Conservation (phyloP, 208 protist genomes). For the Trichomonas tenax region DNA sequence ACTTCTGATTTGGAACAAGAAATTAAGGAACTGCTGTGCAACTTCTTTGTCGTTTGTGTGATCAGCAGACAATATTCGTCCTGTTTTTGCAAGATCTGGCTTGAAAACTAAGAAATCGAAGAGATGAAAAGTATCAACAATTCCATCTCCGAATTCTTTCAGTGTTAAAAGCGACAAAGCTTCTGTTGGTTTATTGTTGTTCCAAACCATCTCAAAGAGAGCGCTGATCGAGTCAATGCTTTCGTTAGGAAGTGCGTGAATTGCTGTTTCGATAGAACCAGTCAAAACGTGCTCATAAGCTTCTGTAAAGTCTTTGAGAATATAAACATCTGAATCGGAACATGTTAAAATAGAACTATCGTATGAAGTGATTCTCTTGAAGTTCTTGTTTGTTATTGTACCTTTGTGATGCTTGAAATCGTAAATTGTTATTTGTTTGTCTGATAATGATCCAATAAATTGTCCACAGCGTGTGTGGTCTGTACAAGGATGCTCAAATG, state of each 20-base stretch:
- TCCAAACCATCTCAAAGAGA: not conserved
- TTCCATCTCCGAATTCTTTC: not conserved
- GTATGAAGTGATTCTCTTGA: not conserved
- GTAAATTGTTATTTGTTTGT: not conserved
- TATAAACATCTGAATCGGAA: not conserved
- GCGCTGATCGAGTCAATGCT: not conserved
- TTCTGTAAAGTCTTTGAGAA: not conserved
- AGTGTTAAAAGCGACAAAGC: not conserved
- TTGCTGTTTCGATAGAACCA: not conserved
- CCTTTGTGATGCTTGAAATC: not conserved
- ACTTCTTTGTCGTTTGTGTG: not conserved
- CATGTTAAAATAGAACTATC: not conserved
- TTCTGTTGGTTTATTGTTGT: not conserved
- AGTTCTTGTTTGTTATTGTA: not conserved
- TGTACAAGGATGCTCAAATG: not conserved
- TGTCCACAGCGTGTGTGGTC: not conserved
- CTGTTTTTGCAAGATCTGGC: not conserved
- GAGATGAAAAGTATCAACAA: not conserved
- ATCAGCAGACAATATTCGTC: not conserved
- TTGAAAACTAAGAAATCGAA: not conserved
- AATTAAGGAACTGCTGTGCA: not conserved
- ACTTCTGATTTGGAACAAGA: not conserved
- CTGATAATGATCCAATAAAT: not conserved
- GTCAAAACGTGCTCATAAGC: not conserved
- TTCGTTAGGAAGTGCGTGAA: not conserved